phyloP scores from a whole-genome alignment of 2,329 filamentous ascomycete genomes.

The Stagonosporopsis cucurbitacearum region DNA sequence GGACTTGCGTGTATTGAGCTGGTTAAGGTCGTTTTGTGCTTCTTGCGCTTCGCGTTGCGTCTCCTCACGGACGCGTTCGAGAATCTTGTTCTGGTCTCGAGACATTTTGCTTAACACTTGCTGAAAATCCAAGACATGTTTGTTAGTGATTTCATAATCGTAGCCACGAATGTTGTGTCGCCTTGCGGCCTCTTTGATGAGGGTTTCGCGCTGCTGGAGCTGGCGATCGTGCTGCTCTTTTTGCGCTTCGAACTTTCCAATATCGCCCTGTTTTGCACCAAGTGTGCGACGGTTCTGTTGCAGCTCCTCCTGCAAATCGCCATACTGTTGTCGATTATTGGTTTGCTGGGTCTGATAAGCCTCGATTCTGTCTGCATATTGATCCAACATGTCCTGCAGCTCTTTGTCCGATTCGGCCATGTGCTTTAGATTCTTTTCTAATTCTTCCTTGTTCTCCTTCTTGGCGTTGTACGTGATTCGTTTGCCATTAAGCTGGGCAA shows the following conservation, averaged over 20 bases:
- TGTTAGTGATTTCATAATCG: slow-evolving; percentile 77
- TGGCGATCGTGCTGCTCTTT: slow-evolving; percentile 87
- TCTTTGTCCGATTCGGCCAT: slow-evolving; percentile 79
- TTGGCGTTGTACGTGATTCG: slow-evolving; percentile 74
- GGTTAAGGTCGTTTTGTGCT: slow-evolving; percentile 74
- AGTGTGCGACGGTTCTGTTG: slow-evolving; percentile 53
- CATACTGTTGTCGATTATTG: slow-evolving; percentile 68
- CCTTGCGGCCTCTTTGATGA: slow-evolving; percentile 80
- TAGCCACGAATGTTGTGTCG: slow-evolving; percentile 83
- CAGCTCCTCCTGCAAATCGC: slow-evolving; percentile 64
- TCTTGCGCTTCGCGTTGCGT: slow-evolving; percentile 75
- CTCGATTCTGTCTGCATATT: slow-evolving; percentile 78
- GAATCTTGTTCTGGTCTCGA: slow-evolving; percentile 76
- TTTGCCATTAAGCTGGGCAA: slow-evolving; percentile 78
- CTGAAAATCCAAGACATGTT: slow-evolving; percentile 76
- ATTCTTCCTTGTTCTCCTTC: slow-evolving; percentile 71
- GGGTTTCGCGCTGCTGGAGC: slow-evolving; percentile 70
- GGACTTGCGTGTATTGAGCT: slow-evolving; percentile 76
- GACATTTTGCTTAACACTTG: slow-evolving; percentile 76
- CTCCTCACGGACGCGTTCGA: slow-evolving; percentile 77
- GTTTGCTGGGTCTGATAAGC: slow-evolving; percentile 70
- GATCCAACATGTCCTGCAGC: slow-evolving; percentile 72
- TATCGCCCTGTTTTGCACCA: slow-evolving; percentile 62
- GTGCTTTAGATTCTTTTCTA: slow-evolving; percentile 76
- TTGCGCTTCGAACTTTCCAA: slow-evolving; percentile 82